Evolutionary conservation across 495 filamentous ascomycete genomes (phyloP), one percentile per base, ranked within the genome.

Genomic region (Sordaria brevicollis): DNA sequence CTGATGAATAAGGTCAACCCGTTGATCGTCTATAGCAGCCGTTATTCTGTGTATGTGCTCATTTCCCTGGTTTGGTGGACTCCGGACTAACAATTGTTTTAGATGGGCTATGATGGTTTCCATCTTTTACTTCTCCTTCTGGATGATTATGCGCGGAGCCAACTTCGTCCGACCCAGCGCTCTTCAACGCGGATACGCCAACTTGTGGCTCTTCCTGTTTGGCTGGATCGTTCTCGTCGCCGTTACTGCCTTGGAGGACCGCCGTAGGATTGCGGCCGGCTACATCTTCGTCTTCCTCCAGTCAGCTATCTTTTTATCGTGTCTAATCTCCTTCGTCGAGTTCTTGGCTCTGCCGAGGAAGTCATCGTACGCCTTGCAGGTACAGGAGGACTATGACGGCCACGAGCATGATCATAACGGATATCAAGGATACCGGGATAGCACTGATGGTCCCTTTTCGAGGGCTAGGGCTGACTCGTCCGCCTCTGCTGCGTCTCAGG

Each of bases 271-370:
- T 57, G 92, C 87, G 15, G 86, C 90, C 34, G 91, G 90, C 17
- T 99, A 99, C 75, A 89, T 92, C 70, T 86, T 94, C 67, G 86
- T 96, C 37, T 90, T 97, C 73, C 89, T 92, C 74, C 91, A 93
- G 72, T 84, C 89, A 0, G 89, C 89, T 2, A 81, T 89, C 4
- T 96, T 94, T 76, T 76, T 94, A 35, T 87, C 93, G 39, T 88
- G 88, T 3, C 86, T 89, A 77, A 88, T 94, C 69, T 83, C 87
- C 3, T 87, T 94, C 54, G 81, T 90, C 69, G 95, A 99, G 77
- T 80, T 96, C 4, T 94, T 94, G 73, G 86, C 87, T 13, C 80
- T 97, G 36, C 92, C 90, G 17, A 88, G 82, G 43, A 96, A 92
- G 77, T 78, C 82, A 25, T 83, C 86, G 2, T 94, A 91, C 76